Conservation (phyloP, 208 protist species). For the Crithidia expoeki region DNA sequence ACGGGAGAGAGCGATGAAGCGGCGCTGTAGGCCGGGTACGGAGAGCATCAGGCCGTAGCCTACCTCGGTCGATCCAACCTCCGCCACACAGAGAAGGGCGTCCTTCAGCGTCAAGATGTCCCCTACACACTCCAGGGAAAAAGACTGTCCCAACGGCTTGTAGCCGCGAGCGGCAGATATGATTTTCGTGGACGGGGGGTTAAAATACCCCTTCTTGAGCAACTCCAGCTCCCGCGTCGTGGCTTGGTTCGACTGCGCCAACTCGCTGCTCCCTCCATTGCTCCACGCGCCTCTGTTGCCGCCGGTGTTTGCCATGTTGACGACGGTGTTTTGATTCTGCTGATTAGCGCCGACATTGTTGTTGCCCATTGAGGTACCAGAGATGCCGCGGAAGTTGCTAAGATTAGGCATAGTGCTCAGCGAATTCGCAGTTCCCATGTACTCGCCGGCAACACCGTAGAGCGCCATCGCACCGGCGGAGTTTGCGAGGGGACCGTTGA, state of each 20-base stretch:
- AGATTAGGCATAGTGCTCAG: slow-evolving; percentile 14
- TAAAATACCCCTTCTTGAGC: slow-evolving; percentile 47
- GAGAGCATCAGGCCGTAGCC: slow-evolving; percentile 63
- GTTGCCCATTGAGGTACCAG: slow-evolving; percentile 20
- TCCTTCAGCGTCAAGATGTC: slow-evolving; percentile 67
- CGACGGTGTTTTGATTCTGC: neutral
- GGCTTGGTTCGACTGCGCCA: slow-evolving; percentile 24
- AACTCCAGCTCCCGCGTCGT: slow-evolving; percentile 34
- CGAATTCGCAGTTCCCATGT: slow-evolving; percentile 28
- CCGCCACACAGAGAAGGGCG: slow-evolving; percentile 75
- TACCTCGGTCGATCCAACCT: slow-evolving; percentile 74
- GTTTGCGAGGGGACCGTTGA: slow-evolving; percentile 21
- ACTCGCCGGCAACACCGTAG: slow-evolving; percentile 28
- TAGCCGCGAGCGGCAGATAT: slow-evolving; percentile 78
- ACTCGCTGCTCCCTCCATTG: slow-evolving; percentile 3
- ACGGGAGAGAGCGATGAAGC: slow-evolving; percentile 62
- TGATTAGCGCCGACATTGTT: neutral
- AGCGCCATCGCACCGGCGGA: slow-evolving; percentile 17
- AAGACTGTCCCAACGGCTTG: slow-evolving; percentile 51
- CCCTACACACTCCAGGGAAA: slow-evolving; percentile 72
- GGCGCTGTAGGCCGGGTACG: slow-evolving; percentile 59
- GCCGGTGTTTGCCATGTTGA: slow-evolving; percentile 6
- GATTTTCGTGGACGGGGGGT: slow-evolving; percentile 39
- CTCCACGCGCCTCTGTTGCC: neutral
- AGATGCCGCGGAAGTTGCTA: slow-evolving; percentile 19